These are phyloP conservation scores for Immersiporthe knoxdaviesiana DNA, from an alignment of 2,329 filamentous ascomycete genomes.

Conservation along the genomic window DNA sequence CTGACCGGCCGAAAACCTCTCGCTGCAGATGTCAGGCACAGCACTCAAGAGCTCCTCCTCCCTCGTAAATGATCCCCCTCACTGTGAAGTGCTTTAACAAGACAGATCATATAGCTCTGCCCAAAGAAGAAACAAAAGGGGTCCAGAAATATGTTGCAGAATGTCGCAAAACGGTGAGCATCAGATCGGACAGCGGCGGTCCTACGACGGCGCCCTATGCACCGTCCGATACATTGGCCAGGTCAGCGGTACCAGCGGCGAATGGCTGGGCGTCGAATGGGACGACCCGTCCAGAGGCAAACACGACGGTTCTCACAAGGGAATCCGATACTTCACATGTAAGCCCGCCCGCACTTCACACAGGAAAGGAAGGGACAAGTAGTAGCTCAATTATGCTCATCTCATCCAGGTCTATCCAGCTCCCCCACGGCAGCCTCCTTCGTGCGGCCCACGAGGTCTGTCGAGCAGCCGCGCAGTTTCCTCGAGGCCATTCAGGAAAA, in stretches of 20 bases:
- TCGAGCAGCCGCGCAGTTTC: conserved; percentile 73
- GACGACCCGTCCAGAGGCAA: conserved; percentile 86
- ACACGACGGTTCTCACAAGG: conserved; percentile 83
- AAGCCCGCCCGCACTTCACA: conserved; percentile 38
- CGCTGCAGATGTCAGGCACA: not conserved
- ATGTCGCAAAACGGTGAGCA: conserved; percentile 43
- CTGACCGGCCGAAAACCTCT: not conserved
- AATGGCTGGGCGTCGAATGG: conserved; percentile 97
- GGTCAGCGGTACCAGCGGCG: conserved; percentile 74
- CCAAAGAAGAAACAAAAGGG: not conserved
- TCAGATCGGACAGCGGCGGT: conserved; percentile 74
- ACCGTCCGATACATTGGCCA: conserved; percentile 83
- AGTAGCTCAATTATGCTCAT: conserved; percentile 10
- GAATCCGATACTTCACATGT: conserved; percentile 83
- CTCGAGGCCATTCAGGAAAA: conserved; percentile 80
- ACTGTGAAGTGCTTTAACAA: not conserved
- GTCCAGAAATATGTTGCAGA: conserved; percentile 9
- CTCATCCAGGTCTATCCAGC: conserved; percentile 57
- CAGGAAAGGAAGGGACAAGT: not conserved
- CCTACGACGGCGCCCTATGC: conserved; percentile 76
- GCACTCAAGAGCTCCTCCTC: not conserved
- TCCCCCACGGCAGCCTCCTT: conserved; percentile 81
- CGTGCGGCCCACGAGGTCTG: conserved; percentile 73
- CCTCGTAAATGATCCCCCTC: not conserved
- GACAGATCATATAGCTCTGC: not conserved